phyloP scores from a whole-genome alignment of 2,329 filamentous ascomycete species.

The Beauveria sp. region DNA sequence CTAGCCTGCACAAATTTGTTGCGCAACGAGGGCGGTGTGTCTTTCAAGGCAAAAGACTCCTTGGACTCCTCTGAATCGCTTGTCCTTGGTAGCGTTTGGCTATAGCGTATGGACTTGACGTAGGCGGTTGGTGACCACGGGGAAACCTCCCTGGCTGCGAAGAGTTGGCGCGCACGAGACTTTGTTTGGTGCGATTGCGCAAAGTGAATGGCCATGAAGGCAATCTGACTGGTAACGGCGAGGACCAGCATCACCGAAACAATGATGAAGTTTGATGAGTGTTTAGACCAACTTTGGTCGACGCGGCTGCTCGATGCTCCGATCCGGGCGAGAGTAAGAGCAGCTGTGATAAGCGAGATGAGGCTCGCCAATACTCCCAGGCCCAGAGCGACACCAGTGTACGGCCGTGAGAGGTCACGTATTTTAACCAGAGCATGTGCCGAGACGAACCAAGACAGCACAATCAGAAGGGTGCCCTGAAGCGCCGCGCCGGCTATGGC shows the following conservation, averaged over 20 bases:
- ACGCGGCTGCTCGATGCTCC: conserved; percentile 24
- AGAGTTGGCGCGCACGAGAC: background rate
- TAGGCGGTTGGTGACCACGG: conserved; percentile 17
- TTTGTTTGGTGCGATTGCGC: conserved; percentile 26
- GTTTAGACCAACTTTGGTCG: conserved; percentile 12
- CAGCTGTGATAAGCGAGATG: conserved; percentile 37
- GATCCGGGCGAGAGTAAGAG: conserved; percentile 35
- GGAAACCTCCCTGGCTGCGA: conserved; percentile 17
- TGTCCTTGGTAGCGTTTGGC: conserved; percentile 31
- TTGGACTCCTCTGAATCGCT: conserved; percentile 23
- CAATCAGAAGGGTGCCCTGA: conserved; percentile 24
- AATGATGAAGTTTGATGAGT: conserved; percentile 33
- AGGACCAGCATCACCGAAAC: conserved; percentile 37
- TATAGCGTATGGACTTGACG: conserved; percentile 48
- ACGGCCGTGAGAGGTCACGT: conserved; percentile 18
- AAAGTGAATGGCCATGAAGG: conserved; percentile 40
- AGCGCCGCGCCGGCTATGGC: conserved; percentile 31
- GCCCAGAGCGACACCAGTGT: conserved; percentile 20
- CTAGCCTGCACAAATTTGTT: conserved; percentile 19
- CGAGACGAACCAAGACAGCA: conserved; percentile 4
- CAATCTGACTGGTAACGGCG: conserved; percentile 38
- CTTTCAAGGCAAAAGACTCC: conserved; percentile 29
- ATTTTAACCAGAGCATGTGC: conserved; percentile 11
- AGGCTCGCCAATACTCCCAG: conserved; percentile 31
- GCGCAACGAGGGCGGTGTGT: conserved; percentile 36